These are phyloP conservation scores for Penicillium samsonianum DNA, from an alignment of 495 filamentous ascomycete species.

Conservation along the genomic window DNA sequence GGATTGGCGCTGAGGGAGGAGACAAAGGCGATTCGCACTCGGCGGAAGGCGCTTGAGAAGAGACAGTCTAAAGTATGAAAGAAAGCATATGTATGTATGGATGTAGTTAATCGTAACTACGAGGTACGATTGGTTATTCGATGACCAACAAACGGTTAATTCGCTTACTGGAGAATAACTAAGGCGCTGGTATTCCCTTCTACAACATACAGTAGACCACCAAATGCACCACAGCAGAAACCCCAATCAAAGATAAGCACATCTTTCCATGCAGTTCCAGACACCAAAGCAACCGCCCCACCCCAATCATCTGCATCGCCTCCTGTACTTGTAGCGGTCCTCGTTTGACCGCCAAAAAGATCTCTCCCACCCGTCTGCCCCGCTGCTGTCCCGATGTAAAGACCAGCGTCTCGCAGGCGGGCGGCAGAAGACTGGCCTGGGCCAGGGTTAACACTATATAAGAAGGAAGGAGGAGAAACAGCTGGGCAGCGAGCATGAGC, in stretches of 20 bases:
- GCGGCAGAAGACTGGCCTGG: background rate
- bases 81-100: background rate
- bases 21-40: slow-evolving; percentile 39
- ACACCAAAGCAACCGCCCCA: background rate
- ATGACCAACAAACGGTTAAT: too few species aligned
- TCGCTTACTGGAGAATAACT: too few species aligned
- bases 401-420: background rate
- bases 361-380: background rate
- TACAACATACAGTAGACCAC: slow-evolving; percentile 6
- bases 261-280: slow-evolving; percentile 11
- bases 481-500: slow-evolving; percentile 8
- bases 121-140: too few species aligned
- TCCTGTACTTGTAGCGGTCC: background rate
- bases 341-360: background rate
- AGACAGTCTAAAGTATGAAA: slow-evolving; percentile 34
- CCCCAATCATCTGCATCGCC: background rate
- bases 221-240: slow-evolving; percentile 3
- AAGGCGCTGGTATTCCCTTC: too few species aligned
- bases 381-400: background rate
- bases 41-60: slow-evolving; percentile 36
- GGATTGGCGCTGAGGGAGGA: slow-evolving; percentile 52
- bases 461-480: slow-evolving; percentile 10
- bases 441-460: slow-evolving; percentile 1
- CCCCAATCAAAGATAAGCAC: slow-evolving; percentile 7
- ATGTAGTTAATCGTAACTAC: too few species aligned